Percentiles rank a stretch among this genome's conserved stretches.
Conservation (phyloP, 768 basidiomycete genomes). For the Rhodotorula graminis region DNA sequence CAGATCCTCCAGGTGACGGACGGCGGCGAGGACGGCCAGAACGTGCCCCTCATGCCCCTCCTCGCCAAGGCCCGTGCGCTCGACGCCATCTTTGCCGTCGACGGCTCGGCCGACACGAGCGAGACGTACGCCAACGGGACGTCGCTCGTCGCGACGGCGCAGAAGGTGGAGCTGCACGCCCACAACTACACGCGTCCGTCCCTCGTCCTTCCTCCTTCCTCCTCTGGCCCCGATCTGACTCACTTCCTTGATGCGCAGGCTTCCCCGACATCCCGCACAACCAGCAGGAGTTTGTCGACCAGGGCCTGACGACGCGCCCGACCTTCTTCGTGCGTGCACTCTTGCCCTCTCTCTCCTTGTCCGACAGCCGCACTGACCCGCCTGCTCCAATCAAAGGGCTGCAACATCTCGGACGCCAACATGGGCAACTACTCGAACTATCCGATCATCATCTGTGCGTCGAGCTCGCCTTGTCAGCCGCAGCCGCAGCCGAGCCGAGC, state of each 20-base stretch:
- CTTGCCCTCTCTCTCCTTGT: not conserved
- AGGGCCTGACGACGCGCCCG: conserved; percentile 62
- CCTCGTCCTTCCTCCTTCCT: too few relatives aligned
- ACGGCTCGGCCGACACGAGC: conserved; percentile 53
- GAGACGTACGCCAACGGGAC: conserved; percentile 68
- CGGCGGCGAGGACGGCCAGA: conserved; percentile 60
- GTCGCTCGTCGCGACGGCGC: conserved; percentile 50
- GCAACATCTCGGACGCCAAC: conserved; percentile 1
- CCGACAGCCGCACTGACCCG: not conserved
- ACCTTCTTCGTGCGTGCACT: conserved; percentile 60
- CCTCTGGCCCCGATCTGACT: too few relatives aligned
- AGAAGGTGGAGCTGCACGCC: conserved; percentile 49
- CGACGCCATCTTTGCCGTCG: conserved; percentile 72
- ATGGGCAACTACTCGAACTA: conserved; percentile 47
- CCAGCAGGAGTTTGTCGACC: conserved; percentile 55
- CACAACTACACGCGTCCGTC: not conserved
- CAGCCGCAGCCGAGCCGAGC: too few relatives aligned
- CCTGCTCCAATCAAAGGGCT: not conserved
- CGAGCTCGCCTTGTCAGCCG: too few relatives aligned
- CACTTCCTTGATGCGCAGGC: too few relatives aligned
- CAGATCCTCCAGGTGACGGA: conserved; percentile 56
- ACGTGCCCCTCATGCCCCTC: conserved; percentile 66
- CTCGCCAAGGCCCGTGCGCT: conserved; percentile 64
- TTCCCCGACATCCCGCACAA: conserved; percentile 41
- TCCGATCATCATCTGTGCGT: conserved; percentile 59